Conservation (phyloP, 1,284 basidiomycete species). For the Apiotrichum sp. region DNA sequence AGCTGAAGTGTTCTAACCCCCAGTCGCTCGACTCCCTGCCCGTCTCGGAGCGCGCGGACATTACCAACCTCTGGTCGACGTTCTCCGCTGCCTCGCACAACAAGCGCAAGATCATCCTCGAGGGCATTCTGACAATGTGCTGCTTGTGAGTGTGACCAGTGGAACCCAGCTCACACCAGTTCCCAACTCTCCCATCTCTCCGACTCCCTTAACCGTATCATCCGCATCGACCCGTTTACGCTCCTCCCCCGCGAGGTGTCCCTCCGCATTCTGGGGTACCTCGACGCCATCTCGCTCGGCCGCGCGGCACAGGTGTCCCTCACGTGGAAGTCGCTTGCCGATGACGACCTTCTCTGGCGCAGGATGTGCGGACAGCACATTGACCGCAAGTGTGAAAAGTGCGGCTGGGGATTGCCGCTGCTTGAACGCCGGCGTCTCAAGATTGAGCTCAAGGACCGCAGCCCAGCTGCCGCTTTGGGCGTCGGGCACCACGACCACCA, state of each 20-base stretch:
- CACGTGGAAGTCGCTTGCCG: conserved; percentile 81
- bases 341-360: conserved; percentile 93
- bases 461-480: conserved; percentile 33
- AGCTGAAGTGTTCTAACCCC: not conserved
- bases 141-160: conserved; percentile 58
- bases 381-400: conserved; percentile 93
- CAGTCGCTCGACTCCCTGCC: conserved; percentile 92
- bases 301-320: conserved; percentile 89
- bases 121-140: conserved; percentile 98
- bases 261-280: conserved; percentile 81
- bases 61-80: conserved; percentile 92
- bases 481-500: conserved; percentile 32
- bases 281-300: conserved; percentile 95
- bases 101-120: conserved; percentile 85
- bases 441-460: conserved; percentile 43
- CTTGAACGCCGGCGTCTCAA: conserved; percentile 56
- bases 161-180: conserved; percentile 18
- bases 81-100: conserved; percentile 92
- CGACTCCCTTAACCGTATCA: conserved; percentile 82
- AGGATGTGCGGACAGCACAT: conserved; percentile 99
- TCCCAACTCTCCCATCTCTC: conserved; percentile 93
- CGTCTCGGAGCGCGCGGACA: conserved; percentile 75
- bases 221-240: conserved; percentile 90
- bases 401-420: conserved; percentile 93
- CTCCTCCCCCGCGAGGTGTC: conserved; percentile 86